Base-by-base conservation (phyloP, 306 rosid genomes). In the Cercis canadensis region DNA sequence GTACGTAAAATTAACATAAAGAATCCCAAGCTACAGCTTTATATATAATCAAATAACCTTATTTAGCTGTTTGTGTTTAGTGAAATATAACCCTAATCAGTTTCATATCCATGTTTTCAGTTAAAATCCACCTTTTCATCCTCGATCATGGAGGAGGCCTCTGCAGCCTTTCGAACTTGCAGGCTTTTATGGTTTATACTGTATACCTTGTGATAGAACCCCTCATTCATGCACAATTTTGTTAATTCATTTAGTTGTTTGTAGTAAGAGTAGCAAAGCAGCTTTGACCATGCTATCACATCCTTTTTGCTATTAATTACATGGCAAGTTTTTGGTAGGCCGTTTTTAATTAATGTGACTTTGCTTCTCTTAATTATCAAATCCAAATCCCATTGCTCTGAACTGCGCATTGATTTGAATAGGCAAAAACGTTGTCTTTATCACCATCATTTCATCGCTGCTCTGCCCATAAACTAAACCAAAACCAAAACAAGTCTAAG, bases 361-460 rank as follows among this genome's bases (percentile, higher is more conserved):
- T 52, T 52, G 10, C 11, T 11, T 8, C 0, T 8, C 16, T 61
- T 43, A 11, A 11, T 7, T 40, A 2, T 39, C 44, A 40, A 32
- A 47, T 29, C 31, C 31, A 40, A 21, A 69, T 68, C 44, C 21
- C 44, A 36, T 15, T 56, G 60, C 14, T 13, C 36, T 57, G 7
- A 40, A 0, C 14, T 34, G 45, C 3, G 39, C 6, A 37, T 47
- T 32, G 61, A 67, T 67, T 67, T 21, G 5, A 17, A 19, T 5
- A 52, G 11, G 1, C 4, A 15, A 34, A 40, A 8, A 33, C 60
- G 32, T 11, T 7, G 54, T 72, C 69, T 17, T 15, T 3, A 39
- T 59, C 65, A 17, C 32, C 57, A 34, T 36, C 31, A 34, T 59
- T 34, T 58, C 69, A 41, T 73, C 40, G 45, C 60, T 61, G 36